Evolutionary conservation across 78 protist species (phyloP).

Genomic region (Bodo saltans): DNA sequence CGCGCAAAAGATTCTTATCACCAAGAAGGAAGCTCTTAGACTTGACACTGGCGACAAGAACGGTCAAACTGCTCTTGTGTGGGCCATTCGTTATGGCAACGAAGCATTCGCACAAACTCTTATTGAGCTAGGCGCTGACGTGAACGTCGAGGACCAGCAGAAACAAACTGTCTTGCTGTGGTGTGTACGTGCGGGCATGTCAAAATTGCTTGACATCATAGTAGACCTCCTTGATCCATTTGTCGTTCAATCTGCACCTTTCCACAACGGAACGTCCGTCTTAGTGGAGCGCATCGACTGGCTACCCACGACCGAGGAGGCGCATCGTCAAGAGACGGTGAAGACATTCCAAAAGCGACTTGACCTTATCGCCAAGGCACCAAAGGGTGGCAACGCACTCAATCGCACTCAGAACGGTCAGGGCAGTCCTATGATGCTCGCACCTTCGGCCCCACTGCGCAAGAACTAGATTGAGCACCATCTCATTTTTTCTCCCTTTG

Average conservation of each 20-base stretch:
- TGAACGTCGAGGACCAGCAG: background rate
- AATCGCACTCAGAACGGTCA: too few relatives aligned
- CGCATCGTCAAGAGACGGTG: background rate
- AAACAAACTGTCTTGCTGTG: background rate
- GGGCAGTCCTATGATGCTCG: too few relatives aligned
- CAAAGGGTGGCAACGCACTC: background rate
- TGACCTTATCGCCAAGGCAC: background rate
- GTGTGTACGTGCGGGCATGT: background rate
- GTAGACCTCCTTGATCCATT: background rate
- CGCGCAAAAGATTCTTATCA: background rate
- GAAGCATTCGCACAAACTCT: background rate
- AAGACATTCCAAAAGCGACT: background rate
- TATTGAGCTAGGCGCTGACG: background rate
- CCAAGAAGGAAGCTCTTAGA: background rate
- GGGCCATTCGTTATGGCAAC: background rate
- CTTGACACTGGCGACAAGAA: background rate
- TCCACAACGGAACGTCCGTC: background rate
- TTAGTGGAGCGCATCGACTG: background rate
- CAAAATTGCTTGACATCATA: background rate
- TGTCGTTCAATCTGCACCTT: background rate
- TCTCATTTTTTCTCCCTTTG: too few relatives aligned
- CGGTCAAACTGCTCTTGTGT: background rate
- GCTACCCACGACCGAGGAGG: background rate
- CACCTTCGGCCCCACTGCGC: too few relatives aligned
- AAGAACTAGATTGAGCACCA: too few relatives aligned